These are phyloP conservation scores for Scleroderma bovista DNA, from an alignment of 768 basidiomycete species.

Conservation along the genomic window DNA sequence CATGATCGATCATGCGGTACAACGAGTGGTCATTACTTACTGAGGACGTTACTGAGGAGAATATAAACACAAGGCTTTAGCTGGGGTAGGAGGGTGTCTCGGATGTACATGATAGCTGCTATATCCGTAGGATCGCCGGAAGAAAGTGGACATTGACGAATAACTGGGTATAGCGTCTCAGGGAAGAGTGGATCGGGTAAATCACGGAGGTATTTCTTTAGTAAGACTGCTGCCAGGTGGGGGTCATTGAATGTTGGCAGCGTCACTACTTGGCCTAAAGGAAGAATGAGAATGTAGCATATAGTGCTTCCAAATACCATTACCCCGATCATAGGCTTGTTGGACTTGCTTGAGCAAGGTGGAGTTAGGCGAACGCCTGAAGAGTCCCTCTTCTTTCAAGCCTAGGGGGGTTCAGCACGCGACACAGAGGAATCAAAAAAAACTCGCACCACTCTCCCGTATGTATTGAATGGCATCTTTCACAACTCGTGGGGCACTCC, in stretches of 20 bases:
- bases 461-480: slow-evolving; percentile 71
- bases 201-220: slow-evolving; percentile 83
- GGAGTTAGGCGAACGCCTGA: slow-evolving; percentile 76
- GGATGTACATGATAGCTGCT: slow-evolving; percentile 56
- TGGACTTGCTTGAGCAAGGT: slow-evolving; percentile 65
- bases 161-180: slow-evolving; percentile 57
- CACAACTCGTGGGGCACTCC: slow-evolving; percentile 75
- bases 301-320: not conserved
- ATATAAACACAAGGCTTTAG: slow-evolving; percentile 71
- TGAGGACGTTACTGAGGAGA: slow-evolving; percentile 62
- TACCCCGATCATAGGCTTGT: slow-evolving; percentile 82
- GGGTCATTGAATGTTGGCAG: slow-evolving; percentile 72
- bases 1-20: not conserved
- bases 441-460: slow-evolving; percentile 44
- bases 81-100: slow-evolving; percentile 60
- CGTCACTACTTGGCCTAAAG: slow-evolving; percentile 69
- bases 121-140: slow-evolving; percentile 50
- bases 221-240: slow-evolving; percentile 74
- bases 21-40: slow-evolving; percentile 34
- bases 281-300: slow-evolving; percentile 1
- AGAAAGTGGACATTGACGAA: slow-evolving; percentile 62
- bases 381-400: slow-evolving; percentile 71
- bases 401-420: slow-evolving; percentile 23
- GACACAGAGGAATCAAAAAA: not conserved
- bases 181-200: slow-evolving; percentile 76